Percentiles rank a stretch among this genome's conserved stretches.
Conservation (phyloP, 192 early-diverging fungal species). For the Coemansia sp. region DNA sequence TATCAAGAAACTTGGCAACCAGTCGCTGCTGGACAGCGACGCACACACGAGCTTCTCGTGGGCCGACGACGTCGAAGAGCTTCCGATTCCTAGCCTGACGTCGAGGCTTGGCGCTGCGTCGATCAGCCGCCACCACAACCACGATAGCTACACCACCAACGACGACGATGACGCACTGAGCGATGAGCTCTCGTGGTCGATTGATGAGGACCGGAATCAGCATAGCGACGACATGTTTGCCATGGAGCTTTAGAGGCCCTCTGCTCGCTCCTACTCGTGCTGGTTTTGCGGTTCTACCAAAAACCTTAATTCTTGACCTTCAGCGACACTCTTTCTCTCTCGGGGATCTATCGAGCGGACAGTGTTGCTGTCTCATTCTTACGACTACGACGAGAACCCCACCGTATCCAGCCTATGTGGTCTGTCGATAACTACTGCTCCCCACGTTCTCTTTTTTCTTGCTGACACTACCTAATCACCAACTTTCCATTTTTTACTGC, state of each 20-base stretch:
- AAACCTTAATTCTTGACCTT: not conserved
- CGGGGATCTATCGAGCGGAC: not conserved
- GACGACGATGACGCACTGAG: slow-evolving; percentile 34
- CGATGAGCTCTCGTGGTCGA: slow-evolving; percentile 45
- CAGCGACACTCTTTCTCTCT: not conserved
- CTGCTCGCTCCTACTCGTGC: not conserved
- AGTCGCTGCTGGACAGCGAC: slow-evolving; percentile 11
- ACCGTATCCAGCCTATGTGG: slow-evolving; percentile 1
- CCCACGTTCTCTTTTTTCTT: not conserved
- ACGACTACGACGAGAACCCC: not conserved
- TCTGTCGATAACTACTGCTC: not conserved
- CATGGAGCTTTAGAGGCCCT: slow-evolving; percentile 31
- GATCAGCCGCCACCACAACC: not conserved
- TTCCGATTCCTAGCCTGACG: slow-evolving; percentile 41
- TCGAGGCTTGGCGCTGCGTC: slow-evolving; percentile 8
- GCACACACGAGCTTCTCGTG: slow-evolving; percentile 39
- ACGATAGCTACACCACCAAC: not conserved
- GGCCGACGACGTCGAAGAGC: slow-evolving; percentile 53
- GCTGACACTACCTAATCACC: not conserved
- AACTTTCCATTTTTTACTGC: not conserved
- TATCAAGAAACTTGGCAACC: slow-evolving; percentile 12
- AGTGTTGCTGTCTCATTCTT: slow-evolving; percentile 1
- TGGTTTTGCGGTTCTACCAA: not conserved
- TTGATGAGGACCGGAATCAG: slow-evolving; percentile 25
- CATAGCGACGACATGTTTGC: slow-evolving; percentile 38